Evolutionary conservation across 1,284 basidiomycete species (phyloP).

Genomic region (Microbotryum intermedium): DNA sequence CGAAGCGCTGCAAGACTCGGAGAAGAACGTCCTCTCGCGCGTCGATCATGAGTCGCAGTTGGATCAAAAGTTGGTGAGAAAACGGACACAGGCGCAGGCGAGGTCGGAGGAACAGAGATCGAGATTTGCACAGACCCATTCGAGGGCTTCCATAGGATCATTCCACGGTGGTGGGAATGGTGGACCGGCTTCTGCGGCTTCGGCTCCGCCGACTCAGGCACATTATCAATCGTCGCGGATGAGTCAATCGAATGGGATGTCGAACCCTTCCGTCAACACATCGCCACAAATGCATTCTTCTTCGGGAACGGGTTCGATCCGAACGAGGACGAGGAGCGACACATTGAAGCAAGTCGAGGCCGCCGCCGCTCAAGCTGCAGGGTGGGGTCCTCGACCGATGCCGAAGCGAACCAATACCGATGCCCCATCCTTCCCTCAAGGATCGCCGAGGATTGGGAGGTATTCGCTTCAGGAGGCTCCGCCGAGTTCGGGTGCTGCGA

Average conservation of each 20-base stretch:
- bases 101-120: conserved; percentile 43
- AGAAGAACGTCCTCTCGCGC: conserved; percentile 57
- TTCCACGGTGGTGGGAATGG: too few species aligned
- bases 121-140: conserved; percentile 4
- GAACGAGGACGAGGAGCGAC: conserved; percentile 4
- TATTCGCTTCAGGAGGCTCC: conserved; percentile 4
- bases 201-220: too few species aligned
- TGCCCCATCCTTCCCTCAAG: too few species aligned
- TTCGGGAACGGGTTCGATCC: neutral
- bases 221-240: neutral
- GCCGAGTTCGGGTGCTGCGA: too few species aligned
- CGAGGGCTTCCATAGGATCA: neutral
- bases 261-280: conserved; percentile 6
- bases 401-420: conserved; percentile 2
- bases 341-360: conserved; percentile 30
- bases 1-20: conserved; percentile 53
- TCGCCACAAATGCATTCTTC: conserved; percentile 5
- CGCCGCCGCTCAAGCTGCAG: conserved; percentile 15
- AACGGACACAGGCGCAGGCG: conserved; percentile 69
- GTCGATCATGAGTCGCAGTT: conserved; percentile 71
- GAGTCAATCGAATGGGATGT: neutral
- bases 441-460: neutral
- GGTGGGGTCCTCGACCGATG: conserved; percentile 16
- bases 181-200: too few species aligned
- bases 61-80: conserved; percentile 68